phyloP scores from a whole-genome alignment of 768 basidiomycete species.

The Ephemerocybe angulata region DNA sequence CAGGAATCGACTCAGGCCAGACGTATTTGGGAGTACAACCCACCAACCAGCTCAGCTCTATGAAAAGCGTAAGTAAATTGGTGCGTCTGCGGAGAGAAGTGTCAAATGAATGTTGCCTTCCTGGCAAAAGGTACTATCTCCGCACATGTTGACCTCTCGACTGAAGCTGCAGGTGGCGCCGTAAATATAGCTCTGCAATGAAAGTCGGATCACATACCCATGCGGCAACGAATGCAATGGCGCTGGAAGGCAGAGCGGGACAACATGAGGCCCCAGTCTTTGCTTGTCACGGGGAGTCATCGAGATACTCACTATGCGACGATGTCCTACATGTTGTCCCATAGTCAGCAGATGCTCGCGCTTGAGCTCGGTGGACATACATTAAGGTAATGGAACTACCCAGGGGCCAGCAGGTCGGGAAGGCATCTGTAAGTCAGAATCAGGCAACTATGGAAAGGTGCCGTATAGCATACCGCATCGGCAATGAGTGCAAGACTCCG shows the following conservation, averaged over 20 bases:
- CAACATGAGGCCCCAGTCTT: neutral
- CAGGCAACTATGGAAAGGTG: neutral
- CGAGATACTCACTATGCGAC: conserved; percentile 40
- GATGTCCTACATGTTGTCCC: conserved; percentile 33
- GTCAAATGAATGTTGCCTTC: neutral
- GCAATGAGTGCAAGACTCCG: conserved; percentile 54
- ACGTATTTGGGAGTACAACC: conserved; percentile 11
- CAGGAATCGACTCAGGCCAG: conserved; percentile 8
- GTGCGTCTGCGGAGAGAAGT: conserved; percentile 30
- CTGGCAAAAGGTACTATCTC: conserved; percentile 4
- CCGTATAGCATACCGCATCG: conserved; percentile 43
- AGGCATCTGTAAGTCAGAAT: conserved; percentile 3
- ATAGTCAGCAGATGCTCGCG: conserved; percentile 3
- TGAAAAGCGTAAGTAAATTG: conserved; percentile 55
- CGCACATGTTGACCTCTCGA: conserved; percentile 41
- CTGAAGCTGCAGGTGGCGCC: conserved; percentile 32
- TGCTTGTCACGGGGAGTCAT: neutral
- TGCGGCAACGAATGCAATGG: conserved; percentile 44
- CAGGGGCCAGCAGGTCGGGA: conserved; percentile 9
- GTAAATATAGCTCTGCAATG: conserved; percentile 9
- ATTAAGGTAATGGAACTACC: conserved; percentile 54
- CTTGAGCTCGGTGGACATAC: conserved; percentile 26
- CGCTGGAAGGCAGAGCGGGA: conserved; percentile 22
- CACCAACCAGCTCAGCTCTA: conserved; percentile 54
- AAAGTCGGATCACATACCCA: conserved; percentile 26